These are phyloP conservation scores for Amphicarpaea edgeworthii DNA, from an alignment of 306 rosid species.

Conservation along the genomic window DNA sequence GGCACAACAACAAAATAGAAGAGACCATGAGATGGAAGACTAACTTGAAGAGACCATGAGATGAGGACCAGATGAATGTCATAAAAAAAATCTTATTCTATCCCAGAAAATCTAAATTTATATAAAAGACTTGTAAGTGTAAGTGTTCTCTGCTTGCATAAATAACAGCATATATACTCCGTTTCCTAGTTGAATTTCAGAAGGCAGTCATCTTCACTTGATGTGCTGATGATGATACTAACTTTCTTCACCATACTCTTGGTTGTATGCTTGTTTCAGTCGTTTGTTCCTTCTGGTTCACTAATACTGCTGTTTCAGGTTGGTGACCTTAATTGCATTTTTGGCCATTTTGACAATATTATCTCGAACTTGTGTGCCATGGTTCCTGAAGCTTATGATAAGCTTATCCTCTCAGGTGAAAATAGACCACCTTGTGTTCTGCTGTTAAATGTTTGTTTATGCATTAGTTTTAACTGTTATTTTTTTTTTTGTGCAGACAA, in stretches of 20 bases:
- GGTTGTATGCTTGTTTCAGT: constrained; percentile 30
- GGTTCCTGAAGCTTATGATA: constrained; percentile 97
- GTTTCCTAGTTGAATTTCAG: neutral
- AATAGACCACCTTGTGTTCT: constrained; percentile 43
- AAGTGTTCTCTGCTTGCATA: neutral
- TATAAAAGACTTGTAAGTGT: neutral
- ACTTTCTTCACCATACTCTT: constrained; percentile 36
- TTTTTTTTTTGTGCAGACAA: constrained; percentile 66
- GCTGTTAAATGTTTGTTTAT: constrained; percentile 36
- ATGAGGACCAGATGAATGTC: neutral
- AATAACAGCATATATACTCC: neutral
- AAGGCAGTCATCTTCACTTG: constrained; percentile 32
- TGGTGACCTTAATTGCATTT: constrained; percentile 76
- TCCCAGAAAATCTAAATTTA: neutral
- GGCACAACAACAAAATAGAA: neutral
- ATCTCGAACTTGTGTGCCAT: constrained; percentile 85
- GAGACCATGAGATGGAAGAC: constrained; percentile 11
- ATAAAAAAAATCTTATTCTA: neutral
- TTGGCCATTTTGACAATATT: constrained; percentile 74
- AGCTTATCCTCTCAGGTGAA: constrained; percentile 93
- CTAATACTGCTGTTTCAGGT: constrained; percentile 58
- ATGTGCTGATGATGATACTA: constrained; percentile 20
- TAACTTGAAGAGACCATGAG: neutral
- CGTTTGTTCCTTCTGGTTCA: constrained; percentile 38
- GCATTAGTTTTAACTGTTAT: constrained; percentile 34